Evolutionary conservation across 495 filamentous ascomycete species (phyloP), one percentile per base, ranked within the genome.

Genomic region (Penicillium crystallinum): DNA sequence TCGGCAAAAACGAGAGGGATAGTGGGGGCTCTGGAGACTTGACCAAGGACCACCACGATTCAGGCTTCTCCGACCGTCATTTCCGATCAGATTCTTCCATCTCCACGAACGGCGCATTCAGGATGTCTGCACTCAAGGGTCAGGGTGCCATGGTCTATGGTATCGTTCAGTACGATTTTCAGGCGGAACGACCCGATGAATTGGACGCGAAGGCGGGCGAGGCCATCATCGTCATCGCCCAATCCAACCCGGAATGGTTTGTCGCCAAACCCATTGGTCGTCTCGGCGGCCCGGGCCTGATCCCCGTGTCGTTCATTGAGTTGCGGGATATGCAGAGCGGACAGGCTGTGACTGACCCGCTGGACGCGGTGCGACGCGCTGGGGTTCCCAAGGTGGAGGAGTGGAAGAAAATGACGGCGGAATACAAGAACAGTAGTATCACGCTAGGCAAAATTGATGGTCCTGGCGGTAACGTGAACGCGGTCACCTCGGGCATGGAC

Each of bases 181-280:
- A 89, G 51, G 95, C 93, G 1, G 95, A 98, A 68, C 79, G 95
- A 46, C 88, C 91, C 2, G 95, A 97, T 58, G 93, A 98, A 69
- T 70, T 98, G 55, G 92, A 97, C 55, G 95, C 95, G 22, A 95
- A 93, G 67, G 83, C 86, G 40, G 95, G 93, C 49, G 93, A 98
- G 68, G 88, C 90, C 31, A 97, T 98, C 62, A 96, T 98, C 50
- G 91, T 97, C 23, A 97, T 97, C 65, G 93, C 93, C 34, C 93
- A 97, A 69, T 97, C 93, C n/a, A 97, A 97, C 61, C 91, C 92
- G 31, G 93, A 98, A 67, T 98, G 93, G 93, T 98, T 97, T 62
- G 93, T 98, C 59, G 95, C 95, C 14, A 98, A 98, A 71, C 95
- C 93, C 6, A 98, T 97, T 62, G 91, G 92, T 46, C 80, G 95